Conservation (phyloP, 176 grass and related monocot species). For the Thinopyrum elongatum region DNA sequence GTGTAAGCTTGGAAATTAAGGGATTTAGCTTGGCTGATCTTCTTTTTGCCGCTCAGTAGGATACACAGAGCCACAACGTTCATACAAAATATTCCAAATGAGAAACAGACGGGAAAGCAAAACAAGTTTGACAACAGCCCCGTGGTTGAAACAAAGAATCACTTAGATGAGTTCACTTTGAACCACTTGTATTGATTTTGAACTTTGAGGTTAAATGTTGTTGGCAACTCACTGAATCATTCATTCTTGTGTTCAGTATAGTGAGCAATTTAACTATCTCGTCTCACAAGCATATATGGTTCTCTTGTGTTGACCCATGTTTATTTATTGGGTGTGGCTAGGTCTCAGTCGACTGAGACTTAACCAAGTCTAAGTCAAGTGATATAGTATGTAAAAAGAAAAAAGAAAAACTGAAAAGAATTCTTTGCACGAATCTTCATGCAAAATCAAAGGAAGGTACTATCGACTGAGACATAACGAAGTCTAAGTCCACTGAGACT, state of each 20-base stretch:
- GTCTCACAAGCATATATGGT: neutral
- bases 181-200: conserved; percentile 7
- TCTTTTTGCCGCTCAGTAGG: neutral
- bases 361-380: too few species aligned
- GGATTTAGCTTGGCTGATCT: neutral
- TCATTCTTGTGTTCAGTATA: neutral
- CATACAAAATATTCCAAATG: neutral
- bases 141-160: neutral
- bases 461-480: too few species aligned
- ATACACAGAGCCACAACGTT: neutral
- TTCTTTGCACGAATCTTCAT: too few species aligned
- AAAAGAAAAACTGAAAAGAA: too few species aligned
- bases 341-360: too few species aligned
- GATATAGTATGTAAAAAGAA: too few species aligned
- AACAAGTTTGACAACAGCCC: neutral
- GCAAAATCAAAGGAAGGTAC: too few species aligned
- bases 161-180: neutral
- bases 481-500: too few species aligned
- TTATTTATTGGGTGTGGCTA: too few species aligned
- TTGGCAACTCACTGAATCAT: neutral
- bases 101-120: neutral
- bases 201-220: neutral
- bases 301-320: neutral
- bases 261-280: neutral
- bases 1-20: neutral